Evolutionary conservation across 306 rosid species (phyloP), one percentile per base, ranked within the genome.

Genomic region (Mimosa pudica): DNA sequence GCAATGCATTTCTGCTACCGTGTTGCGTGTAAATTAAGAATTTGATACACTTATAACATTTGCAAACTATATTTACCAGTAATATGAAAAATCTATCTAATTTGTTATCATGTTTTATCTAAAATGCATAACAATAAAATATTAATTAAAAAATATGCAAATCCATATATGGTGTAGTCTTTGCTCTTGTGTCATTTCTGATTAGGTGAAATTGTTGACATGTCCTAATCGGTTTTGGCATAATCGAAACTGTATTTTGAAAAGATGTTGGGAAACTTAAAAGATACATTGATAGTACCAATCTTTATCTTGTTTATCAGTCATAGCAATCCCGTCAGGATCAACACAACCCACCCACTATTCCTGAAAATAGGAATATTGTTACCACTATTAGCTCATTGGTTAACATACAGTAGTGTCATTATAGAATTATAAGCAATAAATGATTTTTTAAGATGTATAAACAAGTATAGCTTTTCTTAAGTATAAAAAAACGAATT

Each of bases 221-320:
- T 57, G 74, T 62, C 68, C 14, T 32, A 32, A 32, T 62, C 33
- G 10, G 70, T 32, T 70, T 65, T 81, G 76, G 74, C 60, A 46
- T 60, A 38, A 8, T 65, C 55, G 72, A 45, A 70, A 35, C 47
- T 45, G 36, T 41, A 8, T 41, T 38, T 24, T 68, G 75, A 38
- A 74, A 64, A 49, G 71, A 68, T 65, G 42, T 70, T 61, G 64
- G 35, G 16, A 75, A 41, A 44, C 42, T 4, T 62, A 32, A 8
- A 4, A 10, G 33, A 32, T 62, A 62, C 42, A 30, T n/a, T 9
- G 9, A 62, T 24, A 24, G 30, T 24, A 24, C 30, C 30, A 24
- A 62, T 10, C n/a, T 68, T 68, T 68, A 7, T 68, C 52, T 44
- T 45, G 55, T 45, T 66, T 45, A 41, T 66, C 70, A 65, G 7